phyloP scores from a whole-genome alignment of 1,284 basidiomycete genomes.

The Ustilago loliicola region DNA sequence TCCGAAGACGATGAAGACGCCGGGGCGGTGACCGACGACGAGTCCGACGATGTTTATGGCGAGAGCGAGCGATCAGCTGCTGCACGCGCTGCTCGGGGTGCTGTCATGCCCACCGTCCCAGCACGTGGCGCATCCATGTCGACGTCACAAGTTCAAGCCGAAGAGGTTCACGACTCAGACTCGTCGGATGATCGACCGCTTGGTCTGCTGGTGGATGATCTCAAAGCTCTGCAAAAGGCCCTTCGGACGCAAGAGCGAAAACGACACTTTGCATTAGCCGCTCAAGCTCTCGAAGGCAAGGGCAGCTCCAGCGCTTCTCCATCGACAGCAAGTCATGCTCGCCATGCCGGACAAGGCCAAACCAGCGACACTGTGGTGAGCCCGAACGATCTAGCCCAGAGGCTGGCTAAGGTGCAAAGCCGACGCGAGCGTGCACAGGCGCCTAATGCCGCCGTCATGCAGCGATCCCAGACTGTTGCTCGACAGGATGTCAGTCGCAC shows the following conservation, averaged over 20 bases:
- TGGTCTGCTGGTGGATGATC: conserved; percentile 53
- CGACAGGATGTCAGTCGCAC: conserved; percentile 25
- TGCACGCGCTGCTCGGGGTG: conserved; percentile 9
- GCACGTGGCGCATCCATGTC: conserved; percentile 21
- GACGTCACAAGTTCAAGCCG: conserved; percentile 5
- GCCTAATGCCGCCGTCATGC: conserved; percentile 29
- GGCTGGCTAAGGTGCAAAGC: conserved; percentile 38
- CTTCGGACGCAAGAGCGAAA: conserved; percentile 48
- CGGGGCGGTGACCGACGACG: conserved; percentile 48
- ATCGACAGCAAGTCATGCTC: conserved; percentile 15
- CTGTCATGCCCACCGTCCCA: conserved; percentile 21
- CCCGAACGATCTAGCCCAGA: conserved; percentile 40
- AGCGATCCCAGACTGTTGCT: conserved; percentile 44
- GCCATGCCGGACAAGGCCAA: conserved; percentile 15
- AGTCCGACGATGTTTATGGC: conserved; percentile 58
- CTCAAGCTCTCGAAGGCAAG: conserved; percentile 42
- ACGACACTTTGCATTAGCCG: conserved; percentile 45
- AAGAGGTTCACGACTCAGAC: conserved; percentile 36
- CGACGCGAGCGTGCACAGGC: conserved; percentile 31
- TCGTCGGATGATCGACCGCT: conserved; percentile 53
- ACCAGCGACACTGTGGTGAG: conserved; percentile 20
- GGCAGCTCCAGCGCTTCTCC: conserved; percentile 15
- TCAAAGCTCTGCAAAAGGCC: conserved; percentile 43
- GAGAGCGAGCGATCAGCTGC: conserved; percentile 9
- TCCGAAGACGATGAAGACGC: conserved; percentile 35